These are phyloP conservation scores for Fusarium aywerte DNA, from an alignment of 2,329 filamentous ascomycete genomes.

Conservation along the genomic window DNA sequence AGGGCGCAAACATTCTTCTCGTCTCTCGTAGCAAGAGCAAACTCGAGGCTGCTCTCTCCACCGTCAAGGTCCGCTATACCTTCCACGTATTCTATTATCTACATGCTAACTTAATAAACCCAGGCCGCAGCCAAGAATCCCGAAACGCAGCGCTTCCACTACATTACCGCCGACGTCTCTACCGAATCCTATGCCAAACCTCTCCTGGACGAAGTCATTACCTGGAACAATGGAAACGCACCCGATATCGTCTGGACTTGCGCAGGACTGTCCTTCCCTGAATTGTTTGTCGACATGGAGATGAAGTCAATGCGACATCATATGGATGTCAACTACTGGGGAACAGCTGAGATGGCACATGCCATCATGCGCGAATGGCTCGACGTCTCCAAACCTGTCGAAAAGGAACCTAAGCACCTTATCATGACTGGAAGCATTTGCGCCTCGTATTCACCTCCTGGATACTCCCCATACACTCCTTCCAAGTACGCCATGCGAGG, in stretches of 20 bases:
- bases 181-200: conserved; percentile 73
- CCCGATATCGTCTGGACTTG: conserved; percentile 94
- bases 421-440: conserved; percentile 86
- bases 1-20: conserved; percentile 88
- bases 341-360: conserved; percentile 85
- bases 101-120: conserved; percentile 2
- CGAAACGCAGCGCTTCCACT: conserved; percentile 79
- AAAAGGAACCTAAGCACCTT: conserved; percentile 74
- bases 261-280: conserved; percentile 78
- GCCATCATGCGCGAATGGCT: conserved; percentile 82
- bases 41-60: conserved; percentile 74
- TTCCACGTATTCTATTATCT: not conserved
- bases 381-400: conserved; percentile 56
- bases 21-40: conserved; percentile 81
- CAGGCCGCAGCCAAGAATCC: conserved; percentile 74
- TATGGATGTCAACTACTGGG: conserved; percentile 95
- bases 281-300: conserved; percentile 80
- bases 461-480: conserved; percentile 86
- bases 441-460: conserved; percentile 80
- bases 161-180: conserved; percentile 85
- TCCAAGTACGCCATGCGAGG: conserved; percentile 86
- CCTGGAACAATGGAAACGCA: conserved; percentile 78
- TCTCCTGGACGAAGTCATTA: conserved; percentile 75
- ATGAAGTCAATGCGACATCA: conserved; percentile 74
- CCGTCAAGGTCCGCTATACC: conserved; percentile 66